phyloP scores from a whole-genome alignment of 805 yeast genomes.

The Sugiyamaella valdiviana region DNA sequence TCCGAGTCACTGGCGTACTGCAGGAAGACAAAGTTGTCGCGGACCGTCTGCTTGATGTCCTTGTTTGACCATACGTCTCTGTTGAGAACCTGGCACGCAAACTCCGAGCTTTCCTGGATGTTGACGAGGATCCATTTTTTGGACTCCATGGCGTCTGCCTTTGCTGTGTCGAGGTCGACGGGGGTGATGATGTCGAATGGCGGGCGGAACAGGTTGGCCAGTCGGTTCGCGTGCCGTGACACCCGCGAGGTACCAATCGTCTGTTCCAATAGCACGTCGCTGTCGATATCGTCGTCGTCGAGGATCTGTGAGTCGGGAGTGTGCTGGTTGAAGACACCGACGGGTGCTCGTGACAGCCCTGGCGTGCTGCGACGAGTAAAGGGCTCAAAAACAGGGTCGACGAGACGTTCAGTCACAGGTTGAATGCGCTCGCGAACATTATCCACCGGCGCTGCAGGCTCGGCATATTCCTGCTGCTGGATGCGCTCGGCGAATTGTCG shows the following conservation, averaged over 20 bases:
- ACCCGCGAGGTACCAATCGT: conserved; percentile 33
- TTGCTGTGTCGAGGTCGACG: conserved; percentile 68
- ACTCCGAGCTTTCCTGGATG: conserved; percentile 79
- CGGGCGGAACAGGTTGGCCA: conserved; percentile 82
- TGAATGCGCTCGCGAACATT: conserved; percentile 73
- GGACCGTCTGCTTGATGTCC: conserved; percentile 57
- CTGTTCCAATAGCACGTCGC: conserved; percentile 22
- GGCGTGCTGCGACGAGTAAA: conserved; percentile 7
- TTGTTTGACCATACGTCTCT: conserved; percentile 86
- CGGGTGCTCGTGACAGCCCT: conserved; percentile 17
- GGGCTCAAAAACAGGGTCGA: conserved; percentile 39
- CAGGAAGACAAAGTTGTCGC: conserved; percentile 67
- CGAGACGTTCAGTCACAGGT: conserved; percentile 70
- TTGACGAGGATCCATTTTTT: conserved; percentile 82
- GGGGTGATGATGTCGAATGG: conserved; percentile 84
- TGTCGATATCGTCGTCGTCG: conserved; percentile 26
- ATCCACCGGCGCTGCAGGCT: conserved; percentile 27
- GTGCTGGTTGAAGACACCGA: conserved; percentile 50
- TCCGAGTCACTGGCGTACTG: conserved; percentile 79
- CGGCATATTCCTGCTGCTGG: conserved; percentile 25
- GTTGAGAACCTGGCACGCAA: conserved; percentile 82
- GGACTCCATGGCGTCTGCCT: conserved; percentile 51
- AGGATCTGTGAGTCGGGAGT: conserved; percentile 29
- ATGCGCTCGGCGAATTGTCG: conserved; percentile 22
- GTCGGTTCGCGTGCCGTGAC: conserved; percentile 51